Base-by-base conservation (phyloP, 2,329 filamentous ascomycete species). In the Pseudocercospora pini-densiflorae region DNA sequence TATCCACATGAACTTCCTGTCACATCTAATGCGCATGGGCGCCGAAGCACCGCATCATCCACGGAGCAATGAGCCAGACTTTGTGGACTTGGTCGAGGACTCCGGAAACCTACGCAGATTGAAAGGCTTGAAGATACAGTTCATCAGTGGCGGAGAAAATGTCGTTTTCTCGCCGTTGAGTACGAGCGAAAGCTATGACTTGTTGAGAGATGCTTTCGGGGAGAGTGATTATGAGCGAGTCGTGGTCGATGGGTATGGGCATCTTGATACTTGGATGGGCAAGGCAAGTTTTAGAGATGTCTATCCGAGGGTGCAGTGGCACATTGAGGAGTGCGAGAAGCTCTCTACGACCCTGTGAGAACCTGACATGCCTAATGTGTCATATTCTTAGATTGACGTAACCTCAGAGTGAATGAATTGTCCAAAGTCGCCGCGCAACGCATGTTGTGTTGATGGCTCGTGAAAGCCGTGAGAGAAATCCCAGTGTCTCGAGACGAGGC, bases 241-340 rank as follows among this genome's bases (percentile, higher is more conserved):
- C 24, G 53, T 57, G 23, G 53, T 57, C 1, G 23, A 19, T 57
- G 53, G 53, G 4, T 57, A 57, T 31, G 53, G 53, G 16, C 53
- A 57, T 57, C 29, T 57, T 10, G 53, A 57, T 57, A 57, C 53
- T 29, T 57, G 21, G 53, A 57, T 31, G 53, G 53, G 53, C n/a
- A 57, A 57, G 27, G 53, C 53, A 4, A 57, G 53, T 57, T 57
- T 57, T 57, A 27, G 24, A 33, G 53, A 57, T 19, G 53, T 57
- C n/a, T 57, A 57, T 57, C 53, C 53, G 10, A 12, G 53, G 12
- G 53, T 57, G 23, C 27, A 14, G 16, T 57, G 27, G 8, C 53
- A 57, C 29, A 33, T 57, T 31, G 53, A 57, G 27, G 29, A 57
- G n/a, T 57, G 53, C 31, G 53, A 53, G 14, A 29, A 12, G 23